Percentiles rank a stretch among this genome's conserved stretches.
These are phyloP conservation scores for Mycena sanguinolenta DNA, from an alignment of 768 basidiomycete genomes.

Conservation along the genomic window DNA sequence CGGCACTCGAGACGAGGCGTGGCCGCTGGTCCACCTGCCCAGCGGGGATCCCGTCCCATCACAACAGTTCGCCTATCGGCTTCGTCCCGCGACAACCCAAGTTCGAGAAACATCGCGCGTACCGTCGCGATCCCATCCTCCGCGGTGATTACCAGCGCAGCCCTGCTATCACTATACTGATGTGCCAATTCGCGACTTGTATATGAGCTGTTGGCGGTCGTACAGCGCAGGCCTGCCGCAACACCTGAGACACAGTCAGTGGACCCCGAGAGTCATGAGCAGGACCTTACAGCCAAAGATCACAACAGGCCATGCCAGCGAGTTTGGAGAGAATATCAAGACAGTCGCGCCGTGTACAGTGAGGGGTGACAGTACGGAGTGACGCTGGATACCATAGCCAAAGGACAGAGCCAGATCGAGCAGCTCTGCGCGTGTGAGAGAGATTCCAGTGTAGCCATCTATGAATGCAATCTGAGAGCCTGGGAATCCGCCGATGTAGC, in stretches of 20 bases:
- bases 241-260: slow-evolving; percentile 45
- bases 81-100: slow-evolving; percentile 62
- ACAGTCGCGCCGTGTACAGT: slow-evolving; percentile 57
- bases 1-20: slow-evolving; percentile 42
- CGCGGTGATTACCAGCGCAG: slow-evolving; percentile 72
- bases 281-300: slow-evolving; percentile 51
- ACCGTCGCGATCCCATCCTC: slow-evolving; percentile 71
- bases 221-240: slow-evolving; percentile 76
- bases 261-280: not conserved
- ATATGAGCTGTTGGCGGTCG: slow-evolving; percentile 74
- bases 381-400: slow-evolving; percentile 58
- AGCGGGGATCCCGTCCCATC: slow-evolving; percentile 58
- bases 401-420: slow-evolving; percentile 59
- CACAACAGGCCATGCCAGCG: slow-evolving; percentile 63
- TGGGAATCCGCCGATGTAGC: slow-evolving; percentile 51
- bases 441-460: slow-evolving; percentile 62
- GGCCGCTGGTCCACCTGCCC: slow-evolving; percentile 56
- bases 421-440: slow-evolving; percentile 60
- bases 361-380: slow-evolving; percentile 36
- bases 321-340: too few species aligned
- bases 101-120: slow-evolving; percentile 65
- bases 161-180: slow-evolving; percentile 78
- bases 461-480: slow-evolving; percentile 61
- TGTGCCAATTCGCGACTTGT: slow-evolving; percentile 77
- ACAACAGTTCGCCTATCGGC: slow-evolving; percentile 70